Conservation (phyloP, 192 early-diverging fungal genomes). For the Backusella liffmaniae region DNA sequence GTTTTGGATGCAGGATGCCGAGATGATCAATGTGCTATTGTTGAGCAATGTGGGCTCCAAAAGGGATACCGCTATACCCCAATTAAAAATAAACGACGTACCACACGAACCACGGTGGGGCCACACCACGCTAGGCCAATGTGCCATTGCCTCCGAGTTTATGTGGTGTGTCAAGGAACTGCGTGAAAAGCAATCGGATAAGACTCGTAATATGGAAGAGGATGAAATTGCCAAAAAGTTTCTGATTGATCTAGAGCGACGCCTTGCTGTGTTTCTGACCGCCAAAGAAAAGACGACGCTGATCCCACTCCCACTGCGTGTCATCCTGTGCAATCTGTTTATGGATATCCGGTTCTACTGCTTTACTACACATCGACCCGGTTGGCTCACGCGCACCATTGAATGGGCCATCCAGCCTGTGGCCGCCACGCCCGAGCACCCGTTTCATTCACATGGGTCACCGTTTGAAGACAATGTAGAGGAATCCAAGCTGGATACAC, state of each 20-base stretch:
- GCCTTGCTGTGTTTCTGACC: conserved; percentile 45
- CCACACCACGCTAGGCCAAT: conserved; percentile 54
- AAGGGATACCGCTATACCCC: neutral
- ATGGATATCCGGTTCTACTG: conserved; percentile 56
- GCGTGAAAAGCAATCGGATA: conserved; percentile 31
- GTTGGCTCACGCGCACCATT: conserved; percentile 50
- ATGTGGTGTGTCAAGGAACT: conserved; percentile 44
- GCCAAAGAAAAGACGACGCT: conserved; percentile 48
- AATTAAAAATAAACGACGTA: neutral
- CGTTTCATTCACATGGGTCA: neutral
- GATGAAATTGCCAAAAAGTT: conserved; percentile 56
- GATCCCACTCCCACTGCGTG: conserved; percentile 48
- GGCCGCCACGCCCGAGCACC: conserved; percentile 12
- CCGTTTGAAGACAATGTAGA: neutral
- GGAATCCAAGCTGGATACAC: neutral
- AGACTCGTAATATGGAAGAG: conserved; percentile 39
- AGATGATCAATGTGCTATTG: conserved; percentile 53
- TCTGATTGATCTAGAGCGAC: conserved; percentile 52
- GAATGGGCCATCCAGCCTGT: conserved; percentile 46
- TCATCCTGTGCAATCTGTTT: conserved; percentile 49
- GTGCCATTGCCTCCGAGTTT: conserved; percentile 49
- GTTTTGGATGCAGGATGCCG: conserved; percentile 55
- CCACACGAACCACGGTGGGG: conserved; percentile 36
- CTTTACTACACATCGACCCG: conserved; percentile 52
- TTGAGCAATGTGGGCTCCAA: conserved; percentile 51